Evolutionary conservation across 177 flowering plant species (phyloP).

Genomic region (Tripterygium wilfordii): DNA sequence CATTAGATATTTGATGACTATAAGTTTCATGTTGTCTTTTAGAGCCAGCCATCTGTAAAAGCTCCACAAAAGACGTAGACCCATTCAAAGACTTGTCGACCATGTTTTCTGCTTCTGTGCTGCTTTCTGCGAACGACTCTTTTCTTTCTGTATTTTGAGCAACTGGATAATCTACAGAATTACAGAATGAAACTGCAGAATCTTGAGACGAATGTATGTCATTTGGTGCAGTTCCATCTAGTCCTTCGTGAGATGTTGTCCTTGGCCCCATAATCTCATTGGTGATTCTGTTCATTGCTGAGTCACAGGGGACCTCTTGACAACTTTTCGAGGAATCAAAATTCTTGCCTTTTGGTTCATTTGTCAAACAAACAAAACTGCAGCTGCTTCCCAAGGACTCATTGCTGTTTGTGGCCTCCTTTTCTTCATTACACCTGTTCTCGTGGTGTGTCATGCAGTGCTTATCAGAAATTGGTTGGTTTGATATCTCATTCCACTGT

Average conservation of each 20-base stretch:
- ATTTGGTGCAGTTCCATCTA: conserved; percentile 2
- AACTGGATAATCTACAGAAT: conserved; percentile 24
- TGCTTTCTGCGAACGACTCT: conserved; percentile 27
- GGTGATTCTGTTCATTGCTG: background rate
- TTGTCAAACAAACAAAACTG: conserved; percentile 3
- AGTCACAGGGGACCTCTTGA: background rate
- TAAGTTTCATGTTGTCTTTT: conserved; percentile 12
- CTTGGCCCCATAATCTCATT: background rate
- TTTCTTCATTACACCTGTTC: conserved; percentile 19
- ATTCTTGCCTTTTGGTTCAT: conserved; percentile 3
- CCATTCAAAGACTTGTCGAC: conserved; percentile 6
- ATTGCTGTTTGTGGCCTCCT: conserved; percentile 26
- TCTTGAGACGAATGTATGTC: conserved; percentile 31
- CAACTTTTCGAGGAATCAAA: conserved; percentile 7
- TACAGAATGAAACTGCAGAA: conserved; percentile 27
- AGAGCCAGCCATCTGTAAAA: conserved; percentile 28
- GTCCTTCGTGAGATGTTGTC: conserved; percentile 1
- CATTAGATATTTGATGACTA: conserved; percentile 3
- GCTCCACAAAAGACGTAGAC: conserved; percentile 32
- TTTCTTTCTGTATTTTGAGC: conserved; percentile 26
- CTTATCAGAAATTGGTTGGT: conserved; percentile 15
- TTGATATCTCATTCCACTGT: conserved; percentile 15
- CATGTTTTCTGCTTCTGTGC: conserved; percentile 27
- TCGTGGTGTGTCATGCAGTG: conserved; percentile 20
- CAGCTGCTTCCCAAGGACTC: conserved; percentile 12